Evolutionary conservation across 441 rosid species (phyloP), one percentile per base, ranked within the genome.

Genomic region (Arabidopsis lyrata): DNA sequence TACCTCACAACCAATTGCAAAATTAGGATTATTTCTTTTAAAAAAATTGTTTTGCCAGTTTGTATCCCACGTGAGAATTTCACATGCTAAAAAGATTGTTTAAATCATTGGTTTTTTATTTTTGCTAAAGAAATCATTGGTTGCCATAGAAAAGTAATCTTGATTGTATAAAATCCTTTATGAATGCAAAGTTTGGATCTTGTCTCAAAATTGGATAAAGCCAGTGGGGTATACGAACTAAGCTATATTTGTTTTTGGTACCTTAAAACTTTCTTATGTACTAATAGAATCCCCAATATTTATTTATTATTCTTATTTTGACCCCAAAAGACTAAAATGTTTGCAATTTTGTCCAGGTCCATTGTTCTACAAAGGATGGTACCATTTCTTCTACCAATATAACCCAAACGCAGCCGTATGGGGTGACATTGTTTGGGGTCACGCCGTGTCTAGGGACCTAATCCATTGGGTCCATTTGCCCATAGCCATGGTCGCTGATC

Each of bases 371-470:
- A 84, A 80, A 56, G 99, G 99, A 62, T 91, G 88, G 91, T 95
- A 95, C 82, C 99, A 95, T 61, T 84, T 95, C 71, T 92, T 92
- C 85, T 92, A 90, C 83, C 99, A 95, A 50, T 95, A 89, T 79
- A 92, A 92, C 75, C 98, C 97, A 53, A 78, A 87, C 54, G 87
- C 86, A 22, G 92, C 99, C 4, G 83, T 88, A 5, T 95, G 98
- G 98, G 99, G 97, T 45, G 85, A 87, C 75, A 95, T 95, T 61
- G 91, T 89, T 8, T 95, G 99, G 99, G 98, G 98, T 34, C 99
- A 95, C 53, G 93, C 99, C 8, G 96, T 92, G n/a, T 95, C 99
- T 9, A 77, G 42, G 76, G 98, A 95, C 83, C 41, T 95, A 67
- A 86, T 95, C 60, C 95, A 92, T 48, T 95, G 98, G 99, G 78